Evolutionary conservation across 2,329 filamentous ascomycete genomes (phyloP).

Genomic region (Cladophialophora immunda): DNA sequence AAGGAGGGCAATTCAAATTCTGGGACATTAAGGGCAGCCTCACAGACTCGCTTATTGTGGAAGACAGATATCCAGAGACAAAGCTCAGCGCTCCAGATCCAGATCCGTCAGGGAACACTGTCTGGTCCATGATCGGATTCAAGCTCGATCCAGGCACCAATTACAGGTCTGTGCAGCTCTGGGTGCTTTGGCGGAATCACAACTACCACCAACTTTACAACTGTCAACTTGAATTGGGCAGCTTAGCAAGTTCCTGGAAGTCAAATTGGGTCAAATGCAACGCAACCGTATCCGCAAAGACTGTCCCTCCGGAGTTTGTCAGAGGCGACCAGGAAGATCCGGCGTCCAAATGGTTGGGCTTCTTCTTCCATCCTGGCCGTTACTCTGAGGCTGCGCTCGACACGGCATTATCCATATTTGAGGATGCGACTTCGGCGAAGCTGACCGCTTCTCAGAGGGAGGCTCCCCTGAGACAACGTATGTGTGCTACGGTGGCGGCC

Average conservation of each 20-base stretch:
- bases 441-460: constrained; percentile 46
- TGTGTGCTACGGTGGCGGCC: constrained; percentile 33
- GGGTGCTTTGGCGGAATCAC: constrained; percentile 87
- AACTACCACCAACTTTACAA: constrained; percentile 78
- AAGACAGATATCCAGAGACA: constrained; percentile 73
- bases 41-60: constrained; percentile 67
- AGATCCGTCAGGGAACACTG: constrained; percentile 71
- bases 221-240: constrained; percentile 75
- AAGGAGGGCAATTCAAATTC: constrained; percentile 91
- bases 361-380: constrained; percentile 82
- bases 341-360: constrained; percentile 85
- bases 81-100: constrained; percentile 71
- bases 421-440: constrained; percentile 62
- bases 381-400: constrained; percentile 84
- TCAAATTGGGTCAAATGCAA: constrained; percentile 74
- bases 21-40: constrained; percentile 76
- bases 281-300: constrained; percentile 56
- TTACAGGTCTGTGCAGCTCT: constrained; percentile 68
- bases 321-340: constrained; percentile 73
- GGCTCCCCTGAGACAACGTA: constrained; percentile 49
- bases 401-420: constrained; percentile 82
- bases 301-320: constrained; percentile 61
- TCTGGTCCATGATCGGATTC: constrained; percentile 84
- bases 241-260: constrained; percentile 68
- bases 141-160: constrained; percentile 64